Evolutionary conservation across 768 basidiomycete species (phyloP).

Genomic region (Butyriboletus loyo): DNA sequence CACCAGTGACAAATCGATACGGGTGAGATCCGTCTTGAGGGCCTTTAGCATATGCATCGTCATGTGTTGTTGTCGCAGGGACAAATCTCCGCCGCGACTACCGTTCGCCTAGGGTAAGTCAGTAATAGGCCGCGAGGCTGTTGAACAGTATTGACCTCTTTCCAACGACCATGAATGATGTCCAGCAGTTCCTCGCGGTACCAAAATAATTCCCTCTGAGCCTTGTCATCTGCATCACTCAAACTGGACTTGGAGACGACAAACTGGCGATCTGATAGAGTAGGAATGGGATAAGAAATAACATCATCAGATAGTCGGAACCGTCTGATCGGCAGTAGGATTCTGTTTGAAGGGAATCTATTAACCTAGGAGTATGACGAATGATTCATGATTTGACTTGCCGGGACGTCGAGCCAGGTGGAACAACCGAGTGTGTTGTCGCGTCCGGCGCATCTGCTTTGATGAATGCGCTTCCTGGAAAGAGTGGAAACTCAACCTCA

Average conservation of each 20-base stretch:
- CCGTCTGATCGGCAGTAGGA: conserved; percentile 72
- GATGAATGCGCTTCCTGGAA: conserved; percentile 1
- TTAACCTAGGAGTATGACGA: conserved; percentile 2
- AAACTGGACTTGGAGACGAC: conserved; percentile 75
- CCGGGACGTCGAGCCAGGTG: conserved; percentile 87
- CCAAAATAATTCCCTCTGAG: conserved; percentile 89
- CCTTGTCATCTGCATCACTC: conserved; percentile 53
- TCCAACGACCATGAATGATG: conserved; percentile 70
- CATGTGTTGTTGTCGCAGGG: conserved; percentile 74
- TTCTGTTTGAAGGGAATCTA: conserved; percentile 33
- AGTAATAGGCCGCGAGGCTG: background rate
- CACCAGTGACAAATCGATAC: conserved; percentile 53
- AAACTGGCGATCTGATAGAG: conserved; percentile 86
- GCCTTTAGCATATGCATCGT: conserved; percentile 76
- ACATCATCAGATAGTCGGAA: conserved; percentile 57
- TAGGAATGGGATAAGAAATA: conserved; percentile 72
- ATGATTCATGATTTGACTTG: conserved; percentile 30
- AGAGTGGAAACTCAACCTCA: conserved; percentile 22
- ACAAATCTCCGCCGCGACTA: conserved; percentile 69
- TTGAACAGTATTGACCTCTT: conserved; percentile 55
- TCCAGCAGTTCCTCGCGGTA: conserved; percentile 87
- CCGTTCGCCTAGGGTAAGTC: conserved; percentile 63
- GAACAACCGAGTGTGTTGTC: conserved; percentile 57
- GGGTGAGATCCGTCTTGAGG: conserved; percentile 64
- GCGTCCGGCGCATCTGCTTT: conserved; percentile 39